These are phyloP conservation scores for Thyridium curvatum DNA, from an alignment of 2,329 filamentous ascomycete genomes.

Conservation along the genomic window DNA sequence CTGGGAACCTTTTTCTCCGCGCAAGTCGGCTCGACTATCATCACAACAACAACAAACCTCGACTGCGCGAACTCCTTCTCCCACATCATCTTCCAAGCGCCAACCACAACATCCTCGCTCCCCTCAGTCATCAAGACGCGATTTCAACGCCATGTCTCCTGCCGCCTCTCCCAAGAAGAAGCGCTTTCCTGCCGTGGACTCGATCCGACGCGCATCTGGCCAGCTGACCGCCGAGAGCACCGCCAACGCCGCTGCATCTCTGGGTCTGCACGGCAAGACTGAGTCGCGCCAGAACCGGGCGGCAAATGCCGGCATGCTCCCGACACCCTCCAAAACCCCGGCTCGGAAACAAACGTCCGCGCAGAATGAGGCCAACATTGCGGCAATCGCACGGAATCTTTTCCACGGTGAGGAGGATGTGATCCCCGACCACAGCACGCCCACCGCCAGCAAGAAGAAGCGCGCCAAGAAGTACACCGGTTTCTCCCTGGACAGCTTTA, in stretches of 20 bases:
- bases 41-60: constrained; percentile 39
- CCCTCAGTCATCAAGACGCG: constrained; percentile 15
- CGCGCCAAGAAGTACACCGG: constrained; percentile 51
- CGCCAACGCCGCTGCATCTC: constrained; percentile 33
- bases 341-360: constrained; percentile 51
- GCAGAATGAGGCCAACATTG: constrained; percentile 44
- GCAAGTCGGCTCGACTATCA: constrained; percentile 62
- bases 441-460: constrained; percentile 41
- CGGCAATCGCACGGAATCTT: constrained; percentile 52
- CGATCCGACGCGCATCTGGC: constrained; percentile 39
- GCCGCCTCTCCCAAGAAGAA: constrained; percentile 45
- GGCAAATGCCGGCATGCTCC: constrained; percentile 50
- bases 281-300: constrained; percentile 19
- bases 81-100: constrained; percentile 24
- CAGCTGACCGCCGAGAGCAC: constrained; percentile 36
- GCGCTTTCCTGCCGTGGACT: constrained; percentile 38
- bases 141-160: constrained; percentile 27
- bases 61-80: constrained; percentile 49
- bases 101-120: constrained; percentile 17
- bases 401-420: constrained; percentile 54
- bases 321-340: constrained; percentile 74
- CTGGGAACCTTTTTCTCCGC: constrained; percentile 67
- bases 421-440: constrained; percentile 29
- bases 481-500: constrained; percentile 51
- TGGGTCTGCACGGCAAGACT: constrained; percentile 23